Percentiles rank a stretch among this genome's conserved stretches.
phyloP scores from a whole-genome alignment of 371 early-diverging fungal species.

The Syncephalastrum sp. region DNA sequence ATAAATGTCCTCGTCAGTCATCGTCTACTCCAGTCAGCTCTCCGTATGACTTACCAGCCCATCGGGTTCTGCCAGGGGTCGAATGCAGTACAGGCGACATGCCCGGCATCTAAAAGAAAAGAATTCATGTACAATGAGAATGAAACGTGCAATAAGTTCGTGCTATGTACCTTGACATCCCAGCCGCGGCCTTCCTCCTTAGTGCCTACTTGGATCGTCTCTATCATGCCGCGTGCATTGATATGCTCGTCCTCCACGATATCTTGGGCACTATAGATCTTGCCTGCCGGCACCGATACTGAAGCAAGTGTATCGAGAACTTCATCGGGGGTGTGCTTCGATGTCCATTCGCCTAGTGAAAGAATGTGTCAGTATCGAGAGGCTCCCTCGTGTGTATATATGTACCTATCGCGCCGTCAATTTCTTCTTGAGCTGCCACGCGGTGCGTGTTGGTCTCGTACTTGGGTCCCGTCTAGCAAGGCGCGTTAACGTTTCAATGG shows the following conservation, averaged over 20 bases:
- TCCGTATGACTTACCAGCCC: constrained; percentile 36
- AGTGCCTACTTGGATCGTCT: constrained; percentile 38
- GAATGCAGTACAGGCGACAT: constrained; percentile 43
- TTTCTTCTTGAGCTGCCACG: constrained; percentile 38
- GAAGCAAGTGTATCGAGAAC: constrained; percentile 39
- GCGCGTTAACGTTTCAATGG: not conserved
- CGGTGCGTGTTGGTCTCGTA: constrained; percentile 50
- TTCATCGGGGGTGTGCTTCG: constrained; percentile 35
- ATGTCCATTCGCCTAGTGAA: constrained; percentile 45
- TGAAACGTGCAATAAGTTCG: not conserved
- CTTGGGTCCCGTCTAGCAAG: constrained; percentile 32
- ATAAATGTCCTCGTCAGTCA: not conserved
- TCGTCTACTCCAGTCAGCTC: not conserved
- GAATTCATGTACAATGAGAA: not conserved
- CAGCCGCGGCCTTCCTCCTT: constrained; percentile 41
- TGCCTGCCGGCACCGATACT: constrained; percentile 53
- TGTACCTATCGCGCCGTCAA: constrained; percentile 53
- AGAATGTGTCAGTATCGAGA: not conserved
- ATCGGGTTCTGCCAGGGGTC: constrained; percentile 53
- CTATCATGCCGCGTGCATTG: constrained; percentile 52
- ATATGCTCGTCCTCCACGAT: constrained; percentile 54
- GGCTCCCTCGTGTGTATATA: not conserved
- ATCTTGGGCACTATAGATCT: constrained; percentile 55
- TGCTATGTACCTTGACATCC: constrained; percentile 33
- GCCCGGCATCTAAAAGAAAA: constrained; percentile 35